Base-by-base conservation (phyloP, 179 eudicot species). In the Drosera spatulata region DNA sequence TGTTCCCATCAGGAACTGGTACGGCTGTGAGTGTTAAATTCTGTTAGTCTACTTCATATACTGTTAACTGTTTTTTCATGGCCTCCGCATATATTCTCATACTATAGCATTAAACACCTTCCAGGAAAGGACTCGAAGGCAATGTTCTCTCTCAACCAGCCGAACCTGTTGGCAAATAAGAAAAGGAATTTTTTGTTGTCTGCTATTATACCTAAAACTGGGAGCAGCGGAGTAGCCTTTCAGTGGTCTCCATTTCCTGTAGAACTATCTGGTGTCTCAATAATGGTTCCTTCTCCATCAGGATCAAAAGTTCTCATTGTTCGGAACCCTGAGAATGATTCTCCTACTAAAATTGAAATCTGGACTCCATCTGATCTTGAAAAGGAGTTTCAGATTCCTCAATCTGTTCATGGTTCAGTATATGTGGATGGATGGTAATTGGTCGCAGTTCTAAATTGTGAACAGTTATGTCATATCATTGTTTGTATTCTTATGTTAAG, bases 381-480 rank as follows among this genome's bases (percentile, higher is more conserved):
- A 64, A 84, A 82, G 67, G 95, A 93, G 72, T 80, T 89, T 55
- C 79, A 76, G 58, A 60, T 93, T 74, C 90, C 95, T 14, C 84
- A 79, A 59, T 79, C 93, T 39, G 47, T 71, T 70, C 99, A 89
- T 63, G 99, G 99, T 58, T 81, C 86, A 38, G 81, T 93, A 49
- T 93, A 93, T 70, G 63, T 80, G 10, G 96, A 93, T 65, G 96
- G 89, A 84, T 93, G 99, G 99, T 88, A 86, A 71, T 43, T 52
- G n/a, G 40, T 66, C 68, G 33, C 50, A 33, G 43, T 15, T 39
- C 15, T 56, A 6, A 38, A 9, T 56, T 39, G 37, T 55, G 10
- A 39, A 3, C 5, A 9, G 42, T 1, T 1, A 56, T 39, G 42
- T 39, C 10, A 9, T 41, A 5, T 39, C 9, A 22, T 39, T n/a